A percentile compares a stretch with the other conserved stretches of the same genome.
These are phyloP conservation scores for Hymenoscyphus albidus DNA, from an alignment of 2,329 filamentous ascomycete species.

Conservation along the genomic window DNA sequence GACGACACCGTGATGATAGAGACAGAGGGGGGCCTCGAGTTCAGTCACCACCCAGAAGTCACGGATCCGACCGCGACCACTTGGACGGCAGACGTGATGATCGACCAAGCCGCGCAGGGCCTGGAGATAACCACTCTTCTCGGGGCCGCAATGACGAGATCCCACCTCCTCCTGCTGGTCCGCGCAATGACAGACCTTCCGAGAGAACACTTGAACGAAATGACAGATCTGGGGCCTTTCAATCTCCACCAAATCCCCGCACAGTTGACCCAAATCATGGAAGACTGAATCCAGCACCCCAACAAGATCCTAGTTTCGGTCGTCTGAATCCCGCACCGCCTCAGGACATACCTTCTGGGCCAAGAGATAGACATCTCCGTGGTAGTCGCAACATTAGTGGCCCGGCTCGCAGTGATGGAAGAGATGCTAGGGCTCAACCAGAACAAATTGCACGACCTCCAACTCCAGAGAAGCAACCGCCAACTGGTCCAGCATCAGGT, in stretches of 20 bases:
- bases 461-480: slow-evolving; percentile 34
- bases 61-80: slow-evolving; percentile 39
- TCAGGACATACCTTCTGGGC: slow-evolving; percentile 51
- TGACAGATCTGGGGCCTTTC: slow-evolving; percentile 43
- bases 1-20: slow-evolving; percentile 33
- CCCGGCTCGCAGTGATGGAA: slow-evolving; percentile 15
- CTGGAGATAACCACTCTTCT: slow-evolving; percentile 22
- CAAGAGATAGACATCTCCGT: slow-evolving; percentile 47
- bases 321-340: slow-evolving; percentile 51
- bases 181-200: slow-evolving; percentile 39
- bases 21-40: slow-evolving; percentile 35
- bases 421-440: slow-evolving; percentile 20
- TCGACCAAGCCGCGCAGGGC: slow-evolving; percentile 21
- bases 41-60: slow-evolving; percentile 48
- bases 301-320: slow-evolving; percentile 59
- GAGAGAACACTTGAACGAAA: slow-evolving; percentile 46
- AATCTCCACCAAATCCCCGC: slow-evolving; percentile 36
- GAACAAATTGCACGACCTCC: slow-evolving; percentile 30
- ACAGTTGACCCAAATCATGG: slow-evolving; percentile 47
- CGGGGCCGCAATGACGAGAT: slow-evolving; percentile 27
- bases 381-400: slow-evolving; percentile 24
- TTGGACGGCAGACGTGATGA: slow-evolving; percentile 32
- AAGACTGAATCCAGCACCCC: slow-evolving; percentile 36
- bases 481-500: slow-evolving; percentile 34
- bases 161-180: slow-evolving; percentile 32